Conservation (phyloP, 108 stramenopile species). For the Nitzschia sp. region DNA sequence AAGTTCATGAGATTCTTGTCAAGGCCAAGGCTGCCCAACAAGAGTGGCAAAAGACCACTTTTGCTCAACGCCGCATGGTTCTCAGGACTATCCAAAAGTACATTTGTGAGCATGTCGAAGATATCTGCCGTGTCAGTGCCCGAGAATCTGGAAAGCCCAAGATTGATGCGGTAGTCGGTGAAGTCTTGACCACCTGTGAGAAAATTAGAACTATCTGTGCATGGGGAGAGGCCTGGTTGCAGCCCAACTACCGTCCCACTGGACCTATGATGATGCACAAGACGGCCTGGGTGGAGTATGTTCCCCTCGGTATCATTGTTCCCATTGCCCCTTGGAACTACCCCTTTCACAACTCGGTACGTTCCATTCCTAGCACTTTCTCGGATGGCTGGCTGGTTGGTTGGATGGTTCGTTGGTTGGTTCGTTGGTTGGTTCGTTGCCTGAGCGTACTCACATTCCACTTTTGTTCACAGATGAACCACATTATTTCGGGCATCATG, state of each 20-base stretch:
- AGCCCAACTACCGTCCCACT: slow-evolving; percentile 63
- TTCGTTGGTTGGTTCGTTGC: too few relatives aligned
- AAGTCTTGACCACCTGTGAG: slow-evolving; percentile 97
- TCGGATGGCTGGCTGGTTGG: too few relatives aligned
- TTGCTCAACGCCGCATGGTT: slow-evolving; percentile 85
- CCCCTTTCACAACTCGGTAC: slow-evolving; percentile 83
- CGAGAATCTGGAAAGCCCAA: slow-evolving; percentile 90
- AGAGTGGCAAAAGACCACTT: slow-evolving; percentile 87
- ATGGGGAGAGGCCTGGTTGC: slow-evolving; percentile 89
- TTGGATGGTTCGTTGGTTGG: too few relatives aligned
- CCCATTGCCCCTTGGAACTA: slow-evolving; percentile 99
- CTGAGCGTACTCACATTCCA: neutral
- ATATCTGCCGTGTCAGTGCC: slow-evolving; percentile 82
- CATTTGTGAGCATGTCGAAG: slow-evolving; percentile 81
- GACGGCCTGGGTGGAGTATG: slow-evolving; percentile 93
- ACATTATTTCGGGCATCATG: slow-evolving; percentile 92
- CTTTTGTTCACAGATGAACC: slow-evolving; percentile 68
- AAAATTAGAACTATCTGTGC: slow-evolving; percentile 86
- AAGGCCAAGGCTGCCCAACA: slow-evolving; percentile 86
- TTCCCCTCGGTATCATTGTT: slow-evolving; percentile 94
- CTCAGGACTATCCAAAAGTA: slow-evolving; percentile 92
- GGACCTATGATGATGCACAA: slow-evolving; percentile 96
- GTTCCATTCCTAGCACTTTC: neutral
- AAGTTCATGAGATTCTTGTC: slow-evolving; percentile 71
- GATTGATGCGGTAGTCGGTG: slow-evolving; percentile 92